A percentile compares a stretch with the other conserved stretches of the same genome.
phyloP scores from a whole-genome alignment of 208 protist species.

The Acanthamoeba healyi region DNA sequence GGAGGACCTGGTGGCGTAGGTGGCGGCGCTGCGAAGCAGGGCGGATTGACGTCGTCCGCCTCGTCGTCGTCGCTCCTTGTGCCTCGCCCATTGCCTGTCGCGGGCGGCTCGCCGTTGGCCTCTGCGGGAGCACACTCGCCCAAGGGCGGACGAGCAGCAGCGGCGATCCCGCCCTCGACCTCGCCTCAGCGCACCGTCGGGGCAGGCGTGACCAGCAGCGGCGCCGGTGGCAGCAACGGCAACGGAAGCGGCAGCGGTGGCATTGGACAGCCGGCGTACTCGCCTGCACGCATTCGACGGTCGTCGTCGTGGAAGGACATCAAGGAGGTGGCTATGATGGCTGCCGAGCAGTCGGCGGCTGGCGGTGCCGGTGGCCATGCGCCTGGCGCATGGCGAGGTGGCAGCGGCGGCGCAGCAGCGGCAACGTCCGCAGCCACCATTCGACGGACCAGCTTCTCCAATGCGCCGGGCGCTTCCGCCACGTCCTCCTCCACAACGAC shows the following conservation, averaged over 20 bases:
- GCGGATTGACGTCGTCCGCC: neutral
- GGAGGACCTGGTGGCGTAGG: no score
- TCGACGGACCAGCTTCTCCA: neutral
- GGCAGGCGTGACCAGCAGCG: no score
- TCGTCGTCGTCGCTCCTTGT: neutral
- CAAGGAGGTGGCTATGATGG: slow-evolving; percentile 17
- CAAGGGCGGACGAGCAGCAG: neutral
- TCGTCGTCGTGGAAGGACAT: slow-evolving; percentile 33
- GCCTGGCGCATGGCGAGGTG: neutral
- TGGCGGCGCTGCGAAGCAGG: neutral
- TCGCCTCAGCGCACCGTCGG: neutral
- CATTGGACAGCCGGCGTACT: neutral
- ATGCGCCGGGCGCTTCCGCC: neutral
- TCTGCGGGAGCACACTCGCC: neutral
- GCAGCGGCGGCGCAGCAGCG: neutral
- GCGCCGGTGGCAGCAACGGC: no score
- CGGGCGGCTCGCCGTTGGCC: no score
- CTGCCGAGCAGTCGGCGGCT: neutral
- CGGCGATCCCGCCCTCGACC: neutral
- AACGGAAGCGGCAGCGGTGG: no score
- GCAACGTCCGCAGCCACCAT: neutral
- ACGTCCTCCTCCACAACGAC: neutral
- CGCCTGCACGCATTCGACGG: neutral
- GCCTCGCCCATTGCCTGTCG: neutral
- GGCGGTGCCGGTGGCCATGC: neutral